A percentile compares a stretch with the other conserved stretches of the same genome.
phyloP scores from a whole-genome alignment of 2,329 filamentous ascomycete species.

The Ploettnerulaceae sp. region DNA sequence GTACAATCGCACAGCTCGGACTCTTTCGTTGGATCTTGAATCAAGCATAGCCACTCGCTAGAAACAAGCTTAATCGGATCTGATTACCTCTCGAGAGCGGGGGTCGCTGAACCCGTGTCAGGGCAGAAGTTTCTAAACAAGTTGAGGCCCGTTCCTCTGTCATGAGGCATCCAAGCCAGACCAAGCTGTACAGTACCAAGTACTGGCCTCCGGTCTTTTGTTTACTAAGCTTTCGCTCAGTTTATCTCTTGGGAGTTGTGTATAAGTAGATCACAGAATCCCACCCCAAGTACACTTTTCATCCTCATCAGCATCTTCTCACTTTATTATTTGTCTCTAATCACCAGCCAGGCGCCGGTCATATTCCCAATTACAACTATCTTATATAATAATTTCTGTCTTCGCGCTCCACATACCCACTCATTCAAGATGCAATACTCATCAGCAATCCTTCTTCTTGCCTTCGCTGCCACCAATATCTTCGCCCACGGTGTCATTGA shows the following conservation, averaged over 20 bases:
- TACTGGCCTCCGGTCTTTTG: conserved; percentile 26
- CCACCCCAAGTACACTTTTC: conserved; percentile 20
- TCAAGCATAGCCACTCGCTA: conserved; percentile 10
- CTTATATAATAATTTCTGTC: conserved; percentile 17
- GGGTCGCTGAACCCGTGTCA: conserved; percentile 19
- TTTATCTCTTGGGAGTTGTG: conserved; percentile 5
- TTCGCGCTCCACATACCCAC: conserved; percentile 10
- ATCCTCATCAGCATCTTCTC: conserved; percentile 30
- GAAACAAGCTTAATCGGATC: conserved; percentile 6
- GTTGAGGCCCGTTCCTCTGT: conserved; percentile 15
- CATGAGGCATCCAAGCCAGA: conserved; percentile 12
- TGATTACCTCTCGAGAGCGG: conserved; percentile 17
- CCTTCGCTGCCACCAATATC: conserved; percentile 41
- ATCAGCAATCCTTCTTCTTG: conserved; percentile 42
- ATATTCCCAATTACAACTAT: conserved; percentile 18
- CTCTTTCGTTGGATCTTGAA: conserved; percentile 8
- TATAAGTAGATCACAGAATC: conserved; percentile 27
- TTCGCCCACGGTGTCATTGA: conserved; percentile 56
- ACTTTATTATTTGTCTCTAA: conserved; percentile 23
- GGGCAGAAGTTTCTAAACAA: conserved; percentile 22
- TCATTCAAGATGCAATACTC: conserved; percentile 44
- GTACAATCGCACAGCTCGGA: conserved; percentile 17
- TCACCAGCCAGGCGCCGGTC: conserved; percentile 28
- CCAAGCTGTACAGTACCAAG: conserved; percentile 14
- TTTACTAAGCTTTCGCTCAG: conserved; percentile 21